Evolutionary conservation across 768 basidiomycete species (phyloP).

Genomic region (Clitopilus passeckerianus): DNA sequence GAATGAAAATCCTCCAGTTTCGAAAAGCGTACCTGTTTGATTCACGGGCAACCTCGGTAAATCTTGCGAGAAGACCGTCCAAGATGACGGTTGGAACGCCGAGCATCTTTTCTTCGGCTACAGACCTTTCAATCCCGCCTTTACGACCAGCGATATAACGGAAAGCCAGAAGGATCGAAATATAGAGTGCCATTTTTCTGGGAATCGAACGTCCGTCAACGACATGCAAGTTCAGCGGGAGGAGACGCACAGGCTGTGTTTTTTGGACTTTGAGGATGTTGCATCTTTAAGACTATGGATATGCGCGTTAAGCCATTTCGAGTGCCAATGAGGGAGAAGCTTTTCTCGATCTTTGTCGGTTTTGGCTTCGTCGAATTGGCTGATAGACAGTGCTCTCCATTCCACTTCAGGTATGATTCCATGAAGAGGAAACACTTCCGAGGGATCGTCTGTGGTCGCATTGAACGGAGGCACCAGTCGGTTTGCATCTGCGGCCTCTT

Average conservation of each 20-base stretch:
- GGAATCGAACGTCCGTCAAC: not conserved
- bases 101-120: conserved; percentile 50
- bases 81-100: conserved; percentile 59
- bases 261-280: conserved; percentile 48
- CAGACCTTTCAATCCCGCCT: conserved; percentile 40
- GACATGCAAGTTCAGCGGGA: conserved; percentile 19
- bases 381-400: conserved; percentile 63
- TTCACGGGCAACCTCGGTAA: conserved; percentile 71
- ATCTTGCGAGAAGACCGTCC: conserved; percentile 72
- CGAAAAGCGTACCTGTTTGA: conserved; percentile 49
- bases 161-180: conserved; percentile 78
- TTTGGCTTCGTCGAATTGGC: conserved; percentile 47
- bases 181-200: conserved; percentile 77
- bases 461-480: conserved; percentile 79
- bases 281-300: conserved; percentile 37
- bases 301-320: conserved; percentile 70
- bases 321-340: conserved; percentile 57
- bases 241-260: conserved; percentile 52
- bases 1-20: not conserved
- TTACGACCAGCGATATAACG: conserved; percentile 35
- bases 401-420: conserved; percentile 78
- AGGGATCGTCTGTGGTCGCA: conserved; percentile 56
- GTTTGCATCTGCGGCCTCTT: conserved; percentile 53
- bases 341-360: conserved; percentile 43
- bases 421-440: conserved; percentile 71